These are phyloP conservation scores for Porphyrellus cyaneotinctus DNA, from an alignment of 768 basidiomycete species.

Conservation along the genomic window DNA sequence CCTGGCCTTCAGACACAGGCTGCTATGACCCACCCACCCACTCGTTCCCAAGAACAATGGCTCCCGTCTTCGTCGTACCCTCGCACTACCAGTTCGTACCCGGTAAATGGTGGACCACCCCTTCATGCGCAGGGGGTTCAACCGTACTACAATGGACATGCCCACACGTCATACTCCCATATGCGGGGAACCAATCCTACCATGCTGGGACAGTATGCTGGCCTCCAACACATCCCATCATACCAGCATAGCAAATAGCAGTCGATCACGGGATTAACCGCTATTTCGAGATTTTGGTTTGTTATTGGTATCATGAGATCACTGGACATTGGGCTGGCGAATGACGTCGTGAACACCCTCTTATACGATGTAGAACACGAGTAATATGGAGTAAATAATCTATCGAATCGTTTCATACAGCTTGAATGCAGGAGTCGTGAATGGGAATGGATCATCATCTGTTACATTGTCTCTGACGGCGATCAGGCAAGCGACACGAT, in stretches of 20 bases:
- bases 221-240: constrained; percentile 26
- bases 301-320: constrained; percentile 2
- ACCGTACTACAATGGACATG: constrained; percentile 26
- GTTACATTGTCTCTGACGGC: constrained; percentile 37
- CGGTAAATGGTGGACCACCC: constrained; percentile 16
- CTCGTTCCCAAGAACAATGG: constrained; percentile 25
- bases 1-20: constrained; percentile 8
- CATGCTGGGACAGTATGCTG: constrained; percentile 23
- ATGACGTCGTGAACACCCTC: constrained; percentile 12
- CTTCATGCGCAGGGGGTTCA: constrained; percentile 20
- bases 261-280: neutral
- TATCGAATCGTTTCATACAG: constrained; percentile 79
- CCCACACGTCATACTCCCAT: constrained; percentile 27
- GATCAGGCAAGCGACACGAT: neutral
- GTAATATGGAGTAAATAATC: constrained; percentile 22
- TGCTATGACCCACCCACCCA: constrained; percentile 9
- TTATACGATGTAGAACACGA: constrained; percentile 27
- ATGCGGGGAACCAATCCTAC: constrained; percentile 22
- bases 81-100: constrained; percentile 18
- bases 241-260: constrained; percentile 30
- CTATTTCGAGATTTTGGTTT: constrained; percentile 3
- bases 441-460: constrained; percentile 72
- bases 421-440: constrained; percentile 58
- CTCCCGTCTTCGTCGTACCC: constrained; percentile 23
- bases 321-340: neutral